A percentile compares a stretch with the other conserved stretches of the same genome.
Conservation (phyloP, 495 filamentous ascomycete species). For the Amphirosellinia nigrospora region DNA sequence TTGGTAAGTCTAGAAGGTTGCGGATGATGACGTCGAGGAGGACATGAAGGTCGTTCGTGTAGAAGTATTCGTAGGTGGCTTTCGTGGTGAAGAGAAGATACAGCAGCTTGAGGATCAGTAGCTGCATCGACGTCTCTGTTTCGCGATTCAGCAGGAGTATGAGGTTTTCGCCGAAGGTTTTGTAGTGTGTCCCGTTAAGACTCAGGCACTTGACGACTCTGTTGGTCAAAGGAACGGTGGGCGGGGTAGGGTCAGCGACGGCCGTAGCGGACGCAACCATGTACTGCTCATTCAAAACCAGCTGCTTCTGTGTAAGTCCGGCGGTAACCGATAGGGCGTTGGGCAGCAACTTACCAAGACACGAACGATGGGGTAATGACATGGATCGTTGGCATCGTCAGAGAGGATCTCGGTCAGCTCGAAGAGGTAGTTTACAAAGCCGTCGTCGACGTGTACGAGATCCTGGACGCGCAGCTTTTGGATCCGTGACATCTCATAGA, state of each 20-base stretch:
- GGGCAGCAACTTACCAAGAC: slow-evolving; percentile 70
- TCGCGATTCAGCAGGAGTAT: slow-evolving; percentile 96
- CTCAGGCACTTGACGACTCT: slow-evolving; percentile 90
- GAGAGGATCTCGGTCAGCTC: slow-evolving; percentile 87
- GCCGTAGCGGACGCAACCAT: slow-evolving; percentile 76
- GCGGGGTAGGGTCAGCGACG: slow-evolving; percentile 58
- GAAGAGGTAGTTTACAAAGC: slow-evolving; percentile 84
- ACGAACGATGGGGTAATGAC: slow-evolving; percentile 93
- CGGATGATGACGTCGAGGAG: slow-evolving; percentile 95
- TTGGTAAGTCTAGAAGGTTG: slow-evolving; percentile 90
- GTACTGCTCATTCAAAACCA: slow-evolving; percentile 97
- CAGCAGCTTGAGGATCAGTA: slow-evolving; percentile 92
- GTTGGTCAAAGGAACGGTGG: slow-evolving; percentile 73
- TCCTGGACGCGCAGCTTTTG: slow-evolving; percentile 81
- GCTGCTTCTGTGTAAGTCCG: slow-evolving; percentile 53
- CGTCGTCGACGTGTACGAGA: slow-evolving; percentile 80
- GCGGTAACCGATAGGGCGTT: slow-evolving; percentile 22
- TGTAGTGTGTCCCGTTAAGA: slow-evolving; percentile 76
- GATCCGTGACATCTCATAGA: slow-evolving; percentile 97
- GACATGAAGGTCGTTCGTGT: slow-evolving; percentile 94
- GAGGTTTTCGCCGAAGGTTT: slow-evolving; percentile 97
- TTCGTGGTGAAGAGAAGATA: slow-evolving; percentile 93
- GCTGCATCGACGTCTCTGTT: slow-evolving; percentile 88
- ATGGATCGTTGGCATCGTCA: slow-evolving; percentile 90
- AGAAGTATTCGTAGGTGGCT: slow-evolving; percentile 95